Evolutionary conservation across 2,329 filamentous ascomycete species (phyloP).

Genomic region (Penicillium polonicum): DNA sequence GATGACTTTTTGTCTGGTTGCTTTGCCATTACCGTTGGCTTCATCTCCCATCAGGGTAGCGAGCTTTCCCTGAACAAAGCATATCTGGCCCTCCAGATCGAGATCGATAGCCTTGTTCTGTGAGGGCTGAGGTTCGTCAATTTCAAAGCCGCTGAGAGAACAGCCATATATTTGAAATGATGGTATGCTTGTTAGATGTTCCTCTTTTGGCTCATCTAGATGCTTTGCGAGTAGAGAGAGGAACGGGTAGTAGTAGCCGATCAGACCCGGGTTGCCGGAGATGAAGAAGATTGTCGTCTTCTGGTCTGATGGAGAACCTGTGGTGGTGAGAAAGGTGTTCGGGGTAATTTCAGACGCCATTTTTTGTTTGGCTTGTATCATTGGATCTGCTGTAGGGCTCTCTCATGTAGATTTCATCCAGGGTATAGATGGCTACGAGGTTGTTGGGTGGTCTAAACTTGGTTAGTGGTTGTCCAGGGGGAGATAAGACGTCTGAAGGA

Average conservation of each 20-base stretch:
- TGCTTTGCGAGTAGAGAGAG: slow-evolving; percentile 38
- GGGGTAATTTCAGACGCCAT: slow-evolving; percentile 30
- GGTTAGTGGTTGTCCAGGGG: neutral
- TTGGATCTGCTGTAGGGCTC: neutral
- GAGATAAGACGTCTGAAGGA: neutral
- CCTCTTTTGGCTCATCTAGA: slow-evolving; percentile 5
- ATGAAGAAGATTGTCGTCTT: slow-evolving; percentile 46
- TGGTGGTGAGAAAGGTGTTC: slow-evolving; percentile 33
- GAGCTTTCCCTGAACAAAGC: slow-evolving; percentile 47
- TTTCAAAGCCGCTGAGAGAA: slow-evolving; percentile 39
- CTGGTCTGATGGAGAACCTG: slow-evolving; percentile 15
- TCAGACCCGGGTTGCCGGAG: slow-evolving; percentile 52
- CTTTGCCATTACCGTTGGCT: neutral
- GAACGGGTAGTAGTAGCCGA: slow-evolving; percentile 50
- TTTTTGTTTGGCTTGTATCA: neutral
- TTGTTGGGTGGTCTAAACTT: neutral
- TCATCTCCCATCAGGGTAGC: slow-evolving; percentile 34
- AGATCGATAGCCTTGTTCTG: slow-evolving; percentile 7
- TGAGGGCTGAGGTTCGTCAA: slow-evolving; percentile 14
- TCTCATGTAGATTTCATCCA: neutral
- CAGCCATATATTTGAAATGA: slow-evolving; percentile 35
- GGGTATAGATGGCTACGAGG: neutral
- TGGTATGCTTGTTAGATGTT: neutral
- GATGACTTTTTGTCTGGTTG: slow-evolving; percentile 49
- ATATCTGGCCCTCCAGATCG: slow-evolving; percentile 52